Conservation (phyloP, 179 eudicot species). For the Beta macrorhiza region DNA sequence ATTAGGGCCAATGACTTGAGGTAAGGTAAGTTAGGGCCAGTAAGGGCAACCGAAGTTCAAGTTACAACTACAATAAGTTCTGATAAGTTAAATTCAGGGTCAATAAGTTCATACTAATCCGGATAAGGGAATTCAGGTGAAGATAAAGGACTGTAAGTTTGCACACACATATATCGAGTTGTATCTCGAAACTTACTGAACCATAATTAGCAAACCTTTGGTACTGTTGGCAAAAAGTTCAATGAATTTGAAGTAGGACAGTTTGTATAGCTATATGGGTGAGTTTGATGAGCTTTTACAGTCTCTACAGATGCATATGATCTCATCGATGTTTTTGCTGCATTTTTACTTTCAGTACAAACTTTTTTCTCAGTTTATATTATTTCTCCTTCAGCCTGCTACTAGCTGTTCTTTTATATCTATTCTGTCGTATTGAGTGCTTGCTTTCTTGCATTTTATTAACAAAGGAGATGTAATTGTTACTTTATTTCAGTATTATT, state of each 20-base stretch:
- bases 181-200: neutral
- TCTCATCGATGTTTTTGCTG: neutral
- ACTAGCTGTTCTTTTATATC: neutral
- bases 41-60: neutral
- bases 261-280: neutral
- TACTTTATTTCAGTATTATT: slow-evolving; percentile 56
- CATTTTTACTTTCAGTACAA: neutral
- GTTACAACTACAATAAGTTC: too few relatives aligned
- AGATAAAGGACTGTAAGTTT: too few relatives aligned
- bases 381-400: neutral
- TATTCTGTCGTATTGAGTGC: neutral
- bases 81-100: too few relatives aligned
- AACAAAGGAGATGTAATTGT: neutral
- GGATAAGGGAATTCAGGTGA: too few relatives aligned
- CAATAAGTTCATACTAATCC: too few relatives aligned
- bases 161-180: too few relatives aligned
- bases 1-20: too few relatives aligned
- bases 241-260: neutral
- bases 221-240: neutral
- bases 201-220: neutral
- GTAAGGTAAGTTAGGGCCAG: too few relatives aligned
- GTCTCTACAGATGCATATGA: neutral
- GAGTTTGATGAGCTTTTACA: neutral
- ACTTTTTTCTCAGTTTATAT: neutral
- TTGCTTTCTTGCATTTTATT: neutral